phyloP scores from a whole-genome alignment of 306 rosid genomes.

The Nissolia schottii region DNA sequence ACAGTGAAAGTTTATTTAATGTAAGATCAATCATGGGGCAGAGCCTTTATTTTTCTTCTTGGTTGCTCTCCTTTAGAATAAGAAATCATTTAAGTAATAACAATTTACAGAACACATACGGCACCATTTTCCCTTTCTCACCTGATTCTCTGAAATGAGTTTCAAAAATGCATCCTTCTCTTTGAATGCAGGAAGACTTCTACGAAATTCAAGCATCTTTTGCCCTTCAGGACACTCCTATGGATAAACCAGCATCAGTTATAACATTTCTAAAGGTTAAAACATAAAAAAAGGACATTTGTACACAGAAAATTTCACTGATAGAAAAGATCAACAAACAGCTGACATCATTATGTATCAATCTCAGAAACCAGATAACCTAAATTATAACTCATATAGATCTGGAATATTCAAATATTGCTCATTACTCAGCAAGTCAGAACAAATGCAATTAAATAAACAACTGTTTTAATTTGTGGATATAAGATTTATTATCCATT shows the following conservation, averaged over 20 bases:
- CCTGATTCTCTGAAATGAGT: slow-evolving; percentile 79
- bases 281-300: slow-evolving; percentile 13
- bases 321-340: slow-evolving; percentile 15
- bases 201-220: slow-evolving; percentile 75
- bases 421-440: slow-evolving; percentile 3
- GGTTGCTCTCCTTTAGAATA: neutral
- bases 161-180: slow-evolving; percentile 75
- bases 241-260: slow-evolving; percentile 18
- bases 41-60: slow-evolving; percentile 5
- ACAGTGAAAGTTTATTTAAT: neutral
- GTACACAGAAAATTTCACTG: neutral
- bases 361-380: slow-evolving; percentile 9
- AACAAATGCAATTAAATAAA: neutral
- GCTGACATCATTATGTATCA: slow-evolving; percentile 10
- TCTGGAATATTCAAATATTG: slow-evolving; percentile 1
- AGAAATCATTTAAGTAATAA: slow-evolving; percentile 4
- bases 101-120: slow-evolving; percentile 6
- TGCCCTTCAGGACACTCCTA: slow-evolving; percentile 76
- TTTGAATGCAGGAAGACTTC: slow-evolving; percentile 82
- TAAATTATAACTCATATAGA: slow-evolving; percentile 3
- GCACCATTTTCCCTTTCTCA: slow-evolving; percentile 17
- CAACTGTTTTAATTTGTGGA: neutral
- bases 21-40: neutral
- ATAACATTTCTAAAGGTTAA: slow-evolving; percentile 18
- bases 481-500: neutral